Percentiles rank a stretch among this genome's conserved stretches.
phyloP scores from a whole-genome alignment of 23 red algal species.

The Agarophyton chilense region DNA sequence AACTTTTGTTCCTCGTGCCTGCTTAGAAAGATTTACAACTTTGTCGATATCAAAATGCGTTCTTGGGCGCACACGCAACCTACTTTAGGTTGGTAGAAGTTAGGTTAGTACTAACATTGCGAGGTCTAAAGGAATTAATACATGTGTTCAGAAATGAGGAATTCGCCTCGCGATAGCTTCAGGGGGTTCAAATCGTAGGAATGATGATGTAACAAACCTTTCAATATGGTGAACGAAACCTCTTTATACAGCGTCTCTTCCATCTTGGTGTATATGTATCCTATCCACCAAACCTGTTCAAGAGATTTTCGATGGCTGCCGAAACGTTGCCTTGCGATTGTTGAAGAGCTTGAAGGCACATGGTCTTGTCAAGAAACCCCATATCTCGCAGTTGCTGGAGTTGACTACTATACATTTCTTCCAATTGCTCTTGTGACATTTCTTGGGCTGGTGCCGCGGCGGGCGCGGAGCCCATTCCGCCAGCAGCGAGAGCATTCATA shows the following conservation, averaged over 20 bases:
- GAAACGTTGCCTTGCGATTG: constrained; percentile 90
- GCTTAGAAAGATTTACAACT: constrained; percentile 18
- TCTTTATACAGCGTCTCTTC: constrained; percentile 12
- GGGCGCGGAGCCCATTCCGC: constrained; percentile 31
- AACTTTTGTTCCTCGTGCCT: constrained; percentile 30
- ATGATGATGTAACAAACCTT: constrained; percentile 29
- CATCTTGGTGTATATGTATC: not conserved
- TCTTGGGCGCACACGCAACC: constrained; percentile 33
- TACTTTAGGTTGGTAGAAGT: constrained; percentile 1
- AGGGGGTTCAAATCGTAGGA: not conserved
- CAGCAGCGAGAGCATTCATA: constrained; percentile 52
- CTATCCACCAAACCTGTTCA: constrained; percentile 82
- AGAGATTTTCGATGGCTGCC: constrained; percentile 88
- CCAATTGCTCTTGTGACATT: constrained; percentile 94
- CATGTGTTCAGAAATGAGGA: not conserved
- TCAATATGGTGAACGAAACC: constrained; percentile 7
- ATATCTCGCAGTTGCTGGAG: constrained; percentile 96
- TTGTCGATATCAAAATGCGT: constrained; percentile 35
- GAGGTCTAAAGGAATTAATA: not conserved
- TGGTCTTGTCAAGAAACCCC: constrained; percentile 95
- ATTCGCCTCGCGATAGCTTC: not conserved
- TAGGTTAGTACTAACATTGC: constrained; percentile 39
- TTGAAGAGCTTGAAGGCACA: constrained; percentile 87
- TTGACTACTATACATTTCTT: constrained; percentile 88
- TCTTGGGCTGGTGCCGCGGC: constrained; percentile 15